Percentiles rank a stretch among this genome's conserved stretches.
These are phyloP conservation scores for Davidsoniella eucalypti DNA, from an alignment of 2,329 filamentous ascomycete genomes.

Conservation along the genomic window DNA sequence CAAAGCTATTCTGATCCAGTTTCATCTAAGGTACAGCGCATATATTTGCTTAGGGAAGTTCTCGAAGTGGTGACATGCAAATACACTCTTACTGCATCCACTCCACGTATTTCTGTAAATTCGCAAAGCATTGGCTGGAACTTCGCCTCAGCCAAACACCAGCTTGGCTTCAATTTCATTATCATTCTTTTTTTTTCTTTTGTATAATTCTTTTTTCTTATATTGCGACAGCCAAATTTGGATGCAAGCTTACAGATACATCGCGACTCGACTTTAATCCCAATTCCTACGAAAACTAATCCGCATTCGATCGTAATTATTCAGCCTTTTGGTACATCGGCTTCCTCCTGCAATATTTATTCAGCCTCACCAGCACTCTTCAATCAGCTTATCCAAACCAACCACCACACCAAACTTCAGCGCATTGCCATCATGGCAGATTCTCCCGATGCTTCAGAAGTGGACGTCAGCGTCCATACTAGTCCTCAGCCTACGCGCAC, in stretches of 20 bases:
- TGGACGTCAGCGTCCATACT: conserved; percentile 29
- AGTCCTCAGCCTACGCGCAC: conserved; percentile 26
- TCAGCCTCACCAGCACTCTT: not conserved
- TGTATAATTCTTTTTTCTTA: too few relatives aligned
- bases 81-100: too few relatives aligned
- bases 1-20: too few relatives aligned
- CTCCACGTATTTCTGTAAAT: too few relatives aligned
- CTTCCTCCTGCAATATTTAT: not conserved
- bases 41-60: too few relatives aligned
- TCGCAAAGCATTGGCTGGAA: too few relatives aligned
- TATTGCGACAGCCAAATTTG: not conserved
- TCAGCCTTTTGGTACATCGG: too few relatives aligned
- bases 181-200: not conserved
- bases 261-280: not conserved
- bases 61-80: too few relatives aligned
- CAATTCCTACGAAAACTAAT: too few relatives aligned
- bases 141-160: not conserved
- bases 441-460: conserved; percentile 27
- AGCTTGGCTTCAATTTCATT: not conserved
- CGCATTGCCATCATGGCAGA: conserved; percentile 5
- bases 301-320: too few relatives aligned
- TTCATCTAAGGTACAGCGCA: too few relatives aligned
- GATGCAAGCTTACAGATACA: not conserved
- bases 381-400: not conserved
- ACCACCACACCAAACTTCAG: not conserved